phyloP scores from a whole-genome alignment of 352 stramenopile species.

The Phytophthora fragariaefolia region DNA sequence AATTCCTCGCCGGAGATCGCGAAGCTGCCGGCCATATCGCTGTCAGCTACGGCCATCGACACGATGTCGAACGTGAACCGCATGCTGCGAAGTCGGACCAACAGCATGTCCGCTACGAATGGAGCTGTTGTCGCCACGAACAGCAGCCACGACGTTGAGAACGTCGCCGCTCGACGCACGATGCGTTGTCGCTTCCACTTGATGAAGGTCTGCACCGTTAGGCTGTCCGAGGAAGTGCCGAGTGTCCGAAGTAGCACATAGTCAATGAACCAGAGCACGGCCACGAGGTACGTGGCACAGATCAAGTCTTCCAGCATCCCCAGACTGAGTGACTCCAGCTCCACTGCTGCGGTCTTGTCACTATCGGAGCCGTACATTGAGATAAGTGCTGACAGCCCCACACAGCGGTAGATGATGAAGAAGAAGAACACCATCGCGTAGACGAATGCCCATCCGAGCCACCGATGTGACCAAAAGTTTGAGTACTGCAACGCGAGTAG shows the following conservation, averaged over 20 bases:
- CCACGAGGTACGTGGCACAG: constrained; percentile 39
- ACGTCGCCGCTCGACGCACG: constrained; percentile 24
- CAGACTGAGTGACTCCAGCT: constrained; percentile 26
- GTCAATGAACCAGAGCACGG: constrained; percentile 38
- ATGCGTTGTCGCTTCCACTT: constrained; percentile 33
- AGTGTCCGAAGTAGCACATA: constrained; percentile 15
- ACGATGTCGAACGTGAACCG: constrained; percentile 43
- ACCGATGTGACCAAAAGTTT: constrained; percentile 29
- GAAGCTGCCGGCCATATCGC: constrained; percentile 31
- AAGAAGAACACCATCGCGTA: constrained; percentile 36
- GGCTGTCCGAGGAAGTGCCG: constrained; percentile 19
- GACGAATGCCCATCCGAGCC: constrained; percentile 48
- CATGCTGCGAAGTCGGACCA: constrained; percentile 35
- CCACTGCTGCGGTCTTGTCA: constrained; percentile 20
- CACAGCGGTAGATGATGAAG: constrained; percentile 38
- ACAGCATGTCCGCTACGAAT: constrained; percentile 32
- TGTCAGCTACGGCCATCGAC: constrained; percentile 33
- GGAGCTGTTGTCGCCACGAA: constrained; percentile 28
- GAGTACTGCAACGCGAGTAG: constrained; percentile 17
- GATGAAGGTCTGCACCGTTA: constrained; percentile 33
- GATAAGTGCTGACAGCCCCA: constrained; percentile 32
- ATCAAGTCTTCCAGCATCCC: constrained; percentile 36
- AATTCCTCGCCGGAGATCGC: constrained; percentile 27
- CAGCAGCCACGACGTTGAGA: constrained; percentile 26
- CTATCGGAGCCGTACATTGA: constrained; percentile 30